Percentiles rank a stretch among this genome's conserved stretches.
Evolutionary conservation across 305 asterid species (phyloP).

Genomic region (Solanum aculeatissimum): DNA sequence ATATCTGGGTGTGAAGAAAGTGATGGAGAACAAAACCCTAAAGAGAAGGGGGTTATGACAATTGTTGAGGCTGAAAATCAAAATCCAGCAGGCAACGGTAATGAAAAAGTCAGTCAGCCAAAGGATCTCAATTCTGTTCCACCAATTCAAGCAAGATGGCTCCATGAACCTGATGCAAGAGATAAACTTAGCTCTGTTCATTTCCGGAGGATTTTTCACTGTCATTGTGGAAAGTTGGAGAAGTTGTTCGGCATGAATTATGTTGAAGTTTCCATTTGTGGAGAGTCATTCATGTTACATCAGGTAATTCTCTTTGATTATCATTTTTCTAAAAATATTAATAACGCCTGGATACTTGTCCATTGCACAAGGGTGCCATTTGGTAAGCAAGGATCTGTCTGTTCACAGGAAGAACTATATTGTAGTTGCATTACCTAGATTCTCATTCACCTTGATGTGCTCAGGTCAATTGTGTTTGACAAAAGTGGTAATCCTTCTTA

Average conservation of each 20-base stretch:
- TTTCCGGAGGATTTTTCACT: slow-evolving; percentile 72
- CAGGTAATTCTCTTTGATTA: slow-evolving; percentile 39
- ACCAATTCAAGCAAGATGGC: slow-evolving; percentile 66
- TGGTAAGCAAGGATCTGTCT: background rate
- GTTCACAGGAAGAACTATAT: background rate
- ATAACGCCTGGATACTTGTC: background rate
- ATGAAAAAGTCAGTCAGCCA: slow-evolving; percentile 9
- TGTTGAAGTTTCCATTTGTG: slow-evolving; percentile 69
- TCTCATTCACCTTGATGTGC: background rate
- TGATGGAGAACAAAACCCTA: slow-evolving; percentile 32
- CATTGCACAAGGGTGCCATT: background rate
- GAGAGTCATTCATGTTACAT: slow-evolving; percentile 97
- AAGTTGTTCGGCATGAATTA: slow-evolving; percentile 42
- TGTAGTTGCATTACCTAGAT: background rate
- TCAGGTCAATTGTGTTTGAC: background rate
- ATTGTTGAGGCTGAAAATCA: slow-evolving; percentile 8
- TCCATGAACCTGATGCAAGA: slow-evolving; percentile 64
- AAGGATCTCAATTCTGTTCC: slow-evolving; percentile 18
- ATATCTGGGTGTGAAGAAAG: slow-evolving; percentile 33
- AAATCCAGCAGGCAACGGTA: slow-evolving; percentile 3
- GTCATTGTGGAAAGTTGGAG: slow-evolving; percentile 70
- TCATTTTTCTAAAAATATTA: background rate
- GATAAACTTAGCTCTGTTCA: slow-evolving; percentile 72
- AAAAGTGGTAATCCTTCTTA: background rate
- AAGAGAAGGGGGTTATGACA: slow-evolving; percentile 15